Conservation (phyloP, 305 asterid genomes). For the Solanum chacoense region DNA sequence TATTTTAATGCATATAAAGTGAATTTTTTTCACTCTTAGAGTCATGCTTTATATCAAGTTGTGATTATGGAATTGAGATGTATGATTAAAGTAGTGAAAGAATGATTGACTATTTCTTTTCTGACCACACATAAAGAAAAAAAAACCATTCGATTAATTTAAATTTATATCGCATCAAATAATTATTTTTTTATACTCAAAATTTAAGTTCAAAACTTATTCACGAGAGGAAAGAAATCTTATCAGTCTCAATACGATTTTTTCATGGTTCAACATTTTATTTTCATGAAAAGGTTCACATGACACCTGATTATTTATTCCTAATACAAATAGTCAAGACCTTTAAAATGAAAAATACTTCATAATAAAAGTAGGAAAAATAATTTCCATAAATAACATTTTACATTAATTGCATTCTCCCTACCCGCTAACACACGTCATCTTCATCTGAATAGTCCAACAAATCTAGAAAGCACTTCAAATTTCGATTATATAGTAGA, state of each 20-base stretch:
- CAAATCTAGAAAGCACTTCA: background rate
- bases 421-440: background rate
- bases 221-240: background rate
- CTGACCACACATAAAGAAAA: background rate
- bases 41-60: background rate
- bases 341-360: too few species aligned
- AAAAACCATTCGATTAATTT: background rate
- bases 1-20: background rate
- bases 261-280: background rate
- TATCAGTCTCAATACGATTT: background rate
- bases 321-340: background rate
- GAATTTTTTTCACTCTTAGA: background rate
- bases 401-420: too few species aligned
- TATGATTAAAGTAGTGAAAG: background rate
- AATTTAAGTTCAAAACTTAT: background rate
- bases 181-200: background rate
- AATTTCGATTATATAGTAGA: background rate
- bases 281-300: background rate
- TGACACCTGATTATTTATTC: background rate
- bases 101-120: background rate
- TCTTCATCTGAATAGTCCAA: background rate
- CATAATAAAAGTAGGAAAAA: background rate
- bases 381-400: background rate
- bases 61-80: background rate
- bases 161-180: background rate